Evolutionary conservation across 495 filamentous ascomycete genomes (phyloP).

Genomic region (Daldinia bambusicola): DNA sequence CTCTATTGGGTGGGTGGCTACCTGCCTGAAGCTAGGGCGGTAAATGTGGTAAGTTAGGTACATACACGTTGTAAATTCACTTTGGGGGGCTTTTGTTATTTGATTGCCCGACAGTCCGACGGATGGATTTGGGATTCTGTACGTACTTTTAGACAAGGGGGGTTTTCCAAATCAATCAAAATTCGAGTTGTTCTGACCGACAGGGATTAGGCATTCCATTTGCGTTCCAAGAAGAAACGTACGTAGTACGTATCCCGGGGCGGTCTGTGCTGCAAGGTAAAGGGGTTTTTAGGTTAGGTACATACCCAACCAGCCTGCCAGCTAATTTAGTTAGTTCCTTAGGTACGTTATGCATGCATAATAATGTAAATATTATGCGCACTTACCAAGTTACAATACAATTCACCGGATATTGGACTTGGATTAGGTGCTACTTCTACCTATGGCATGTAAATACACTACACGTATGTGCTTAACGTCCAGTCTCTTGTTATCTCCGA

Average conservation of each 20-base stretch:
- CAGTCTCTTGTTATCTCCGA: neutral
- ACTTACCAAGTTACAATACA: neutral
- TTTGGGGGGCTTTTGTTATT: neutral
- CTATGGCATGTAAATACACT: too few species aligned
- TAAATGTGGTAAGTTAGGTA: conserved; percentile 2
- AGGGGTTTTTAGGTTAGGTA: conserved; percentile 14
- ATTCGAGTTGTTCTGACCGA: conserved; percentile 9
- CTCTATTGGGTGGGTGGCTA: conserved; percentile 33
- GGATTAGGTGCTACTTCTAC: too few species aligned
- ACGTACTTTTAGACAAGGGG: neutral
- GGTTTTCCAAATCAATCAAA: conserved; percentile 4
- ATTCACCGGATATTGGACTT: too few species aligned
- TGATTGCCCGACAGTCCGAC: conserved; percentile 36
- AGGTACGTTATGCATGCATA: neutral
- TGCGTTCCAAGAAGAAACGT: conserved; percentile 3
- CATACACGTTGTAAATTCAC: conserved; percentile 13
- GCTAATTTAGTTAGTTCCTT: too few species aligned
- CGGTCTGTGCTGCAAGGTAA: conserved; percentile 37
- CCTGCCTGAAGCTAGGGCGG: conserved; percentile 30
- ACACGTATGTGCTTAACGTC: too few species aligned
- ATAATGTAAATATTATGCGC: neutral
- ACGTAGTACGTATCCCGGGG: neutral
- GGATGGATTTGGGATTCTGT: conserved; percentile 30
- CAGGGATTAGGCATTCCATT: conserved; percentile 18
- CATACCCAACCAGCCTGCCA: too few species aligned